Evolutionary conservation across 139 green algal genomes (phyloP), one percentile per base, ranked within the genome.

Genomic region (Trebouxia sp.): DNA sequence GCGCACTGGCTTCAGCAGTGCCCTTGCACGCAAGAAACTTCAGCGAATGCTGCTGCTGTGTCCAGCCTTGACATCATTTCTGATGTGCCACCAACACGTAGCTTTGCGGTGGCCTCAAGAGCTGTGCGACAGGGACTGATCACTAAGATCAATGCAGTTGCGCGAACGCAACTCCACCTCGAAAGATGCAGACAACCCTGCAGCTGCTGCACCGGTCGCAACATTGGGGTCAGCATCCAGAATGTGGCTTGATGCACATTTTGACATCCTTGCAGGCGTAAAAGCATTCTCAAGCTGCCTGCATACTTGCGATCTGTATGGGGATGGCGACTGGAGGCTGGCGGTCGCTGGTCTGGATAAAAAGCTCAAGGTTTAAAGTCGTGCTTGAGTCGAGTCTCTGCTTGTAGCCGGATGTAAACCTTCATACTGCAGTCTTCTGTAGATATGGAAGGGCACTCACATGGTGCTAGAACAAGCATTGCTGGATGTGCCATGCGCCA

Each of bases 371-470:
- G 86, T 90, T 45, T 10, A 38, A 24, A 30, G 12, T 8, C 17
- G 8, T 51, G 6, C 11, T n/a, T n/a, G n/a, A n/a, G n/a, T n/a
- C n/a, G n/a, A n/a, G n/a, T n/a, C n/a, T n/a, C 39, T 20, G 26
- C 12, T 12, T 51, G 9, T 9, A 51, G 30, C 38, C 9, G 38
- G 30, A 47, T 22, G 11, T 0, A 5, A 28, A 5, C 30, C 32
- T 75, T 30, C 32, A 30, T 3, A 32, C 32, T 38, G 7, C 35
- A 43, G 62, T 41, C 32, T 24, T 10, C 32, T 80, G 6, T 84
- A 93, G 89, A 85, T 94, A 6, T 94, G 87, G 87, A 90, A 88
- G 55, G 91, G 89, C 43, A 94, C 90, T 0, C 67, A 84, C 20
- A 88, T 91, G 56, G 76, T 81, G 10, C 82, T 80, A 24, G 90